phyloP scores from a whole-genome alignment of 495 filamentous ascomycete genomes.

The Cenococcum geophilum region DNA sequence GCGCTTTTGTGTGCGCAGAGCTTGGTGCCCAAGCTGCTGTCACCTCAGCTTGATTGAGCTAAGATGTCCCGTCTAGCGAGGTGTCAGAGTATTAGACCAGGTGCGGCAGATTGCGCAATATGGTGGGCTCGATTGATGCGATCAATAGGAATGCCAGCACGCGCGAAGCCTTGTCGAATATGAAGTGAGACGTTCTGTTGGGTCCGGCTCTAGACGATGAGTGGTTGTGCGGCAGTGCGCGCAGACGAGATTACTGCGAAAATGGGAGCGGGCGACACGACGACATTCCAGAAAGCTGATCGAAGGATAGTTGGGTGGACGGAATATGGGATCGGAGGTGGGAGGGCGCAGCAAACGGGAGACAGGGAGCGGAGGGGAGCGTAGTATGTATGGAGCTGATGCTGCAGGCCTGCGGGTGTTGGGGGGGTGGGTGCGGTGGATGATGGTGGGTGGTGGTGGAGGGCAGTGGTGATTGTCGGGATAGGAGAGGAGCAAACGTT shows the following conservation, averaged over 20 bases:
- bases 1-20: conserved; percentile 2
- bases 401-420: too few relatives aligned
- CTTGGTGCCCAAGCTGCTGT: conserved; percentile 1
- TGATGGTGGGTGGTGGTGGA: too few relatives aligned
- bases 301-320: neutral
- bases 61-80: neutral
- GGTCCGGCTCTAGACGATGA: neutral
- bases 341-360: conserved; percentile 1
- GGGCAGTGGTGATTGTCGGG: too few relatives aligned
- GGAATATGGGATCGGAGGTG: neutral
- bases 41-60: neutral
- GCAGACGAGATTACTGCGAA: neutral
- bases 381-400: too few relatives aligned
- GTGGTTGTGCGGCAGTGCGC: neutral
- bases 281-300: conserved; percentile 13
- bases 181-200: neutral
- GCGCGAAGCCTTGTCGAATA: neutral
- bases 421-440: too few relatives aligned
- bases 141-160: conserved; percentile 4
- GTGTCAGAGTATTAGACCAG: neutral
- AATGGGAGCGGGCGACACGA: conserved; percentile 4
- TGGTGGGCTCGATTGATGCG: neutral
- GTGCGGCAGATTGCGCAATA: neutral
- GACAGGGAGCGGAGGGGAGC: neutral
- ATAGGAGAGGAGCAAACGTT: too few relatives aligned